Evolutionary conservation across 2,329 filamentous ascomycete genomes (phyloP), one percentile per base, ranked within the genome.

Genomic region (Diaporthe ampelina): DNA sequence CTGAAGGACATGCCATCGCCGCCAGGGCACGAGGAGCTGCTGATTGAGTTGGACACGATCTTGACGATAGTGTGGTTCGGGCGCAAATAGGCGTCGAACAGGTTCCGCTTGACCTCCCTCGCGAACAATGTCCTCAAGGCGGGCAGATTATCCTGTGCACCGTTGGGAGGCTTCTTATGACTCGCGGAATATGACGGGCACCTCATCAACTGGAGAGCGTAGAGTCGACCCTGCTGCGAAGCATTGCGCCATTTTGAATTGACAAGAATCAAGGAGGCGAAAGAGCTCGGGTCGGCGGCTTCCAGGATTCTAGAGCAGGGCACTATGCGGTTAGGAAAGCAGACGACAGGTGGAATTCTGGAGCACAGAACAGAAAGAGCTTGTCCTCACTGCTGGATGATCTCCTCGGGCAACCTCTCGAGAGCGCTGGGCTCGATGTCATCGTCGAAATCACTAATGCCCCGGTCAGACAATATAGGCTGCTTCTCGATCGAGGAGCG

Each of bases 1-100:
- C 90, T 91, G 82, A 97, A 97, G 72, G 94, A 93, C 85, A 97
- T 94, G 59, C 94, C 94, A 82, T 97, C 95, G 43, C 94, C 94
- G 45, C 93, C 93, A 1, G 94, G 95, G 76, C 93, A 93, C 29
- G 94, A 94, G 1, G 94, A 95, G 0, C 94, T 95, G 81, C 94
- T 96, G 78, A 94, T 94, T 8, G 94, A 95, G 67, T 93, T 94
- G 50, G 94, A 97, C 17, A 97, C 91, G 69, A 98, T 87, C 80
- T 93, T 95, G 79, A 97, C 89, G 58, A 94, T 86, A 8, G 93
- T 95, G 79, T 90, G 88, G 74, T 84, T 88, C 5, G 94, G 94
- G 24, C 93, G 90, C 69, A 95, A 82, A 81, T 94, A 95, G 48
- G 92, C 91, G 78, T 94, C 91, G 81, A 95, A 96, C 65, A 95